Evolutionary conservation across 1,284 basidiomycete genomes (phyloP), one percentile per base, ranked within the genome.

Genomic region (Grifola frondosa): DNA sequence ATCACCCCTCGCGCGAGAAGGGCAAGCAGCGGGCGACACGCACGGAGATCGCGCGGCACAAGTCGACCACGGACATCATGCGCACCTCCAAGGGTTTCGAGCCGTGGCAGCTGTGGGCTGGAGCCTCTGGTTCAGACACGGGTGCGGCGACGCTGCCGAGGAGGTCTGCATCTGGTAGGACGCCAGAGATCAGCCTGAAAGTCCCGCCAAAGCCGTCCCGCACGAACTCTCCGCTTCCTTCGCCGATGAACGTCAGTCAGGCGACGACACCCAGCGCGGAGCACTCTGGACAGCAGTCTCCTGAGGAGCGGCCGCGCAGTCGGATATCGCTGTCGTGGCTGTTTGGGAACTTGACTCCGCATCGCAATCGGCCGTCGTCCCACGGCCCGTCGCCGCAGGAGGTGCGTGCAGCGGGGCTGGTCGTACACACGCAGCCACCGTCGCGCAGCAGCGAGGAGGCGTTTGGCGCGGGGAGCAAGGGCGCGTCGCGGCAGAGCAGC

Each of bases 401-500:
- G 13, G 40, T 49, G 9, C 50, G 50, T 45, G 35, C 50, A 12
- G 53, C 52, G n/a, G n/a, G n/a, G 26, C 30, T 37, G 48, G 36
- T 31, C 53, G 32, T 48, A 35, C 44, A 33, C 10, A 32, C 37
- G n/a, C 43, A 48, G n/a, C 50, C 54, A 3, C 37, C 49, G n/a
- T 53, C 56, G 15, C 50, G 57, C 34, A 57, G 65, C 38, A 67
- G 68, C 37, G 64, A 60, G 29, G 64, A 70, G 48, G 60, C 62
- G 20, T 48, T 67, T 26, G 60, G 61, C 38, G n/a, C n/a, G n/a
- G n/a, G n/a, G n/a, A 57, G 58, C 28, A 44, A 52, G 43, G 39
- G 54, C 33, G 44, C 55, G 44, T 45, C 46, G 6, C 53, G 53
- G 37, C 53, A 54, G 43, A 67, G 63, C 51, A 59, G 58, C 40